Evolutionary conservation across 495 filamentous ascomycete species (phyloP), one percentile per base, ranked within the genome.

Genomic region (Aspergillus sclerotiicarbonarius): DNA sequence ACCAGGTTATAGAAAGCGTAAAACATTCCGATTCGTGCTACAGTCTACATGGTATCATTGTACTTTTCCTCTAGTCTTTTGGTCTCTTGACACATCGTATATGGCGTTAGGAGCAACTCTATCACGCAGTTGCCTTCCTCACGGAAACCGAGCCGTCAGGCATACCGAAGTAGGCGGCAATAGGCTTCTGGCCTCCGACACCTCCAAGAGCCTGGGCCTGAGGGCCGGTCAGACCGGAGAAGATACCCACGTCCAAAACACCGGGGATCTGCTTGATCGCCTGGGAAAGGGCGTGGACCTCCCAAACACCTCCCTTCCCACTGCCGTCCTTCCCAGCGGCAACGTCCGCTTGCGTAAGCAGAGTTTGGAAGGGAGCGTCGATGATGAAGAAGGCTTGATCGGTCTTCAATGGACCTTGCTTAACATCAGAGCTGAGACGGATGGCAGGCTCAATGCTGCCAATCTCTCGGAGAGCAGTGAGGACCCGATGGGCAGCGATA

Each of bases 81-180:
- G 15, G n/a, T 46, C 49, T 41, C 29, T 21, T 7, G 15, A 35
- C 37, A 53, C 16, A 18, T 35, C 41, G 20, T 44, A 55, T 41
- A 54, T 48, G 45, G 18, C 31, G 47, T 21, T 19, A 47, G 1
- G 41, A 30, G 25, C 37, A 45, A 18, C 16, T 30, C 1, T 50
- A 21, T 65, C 53, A 72, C 32, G 67, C 57, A 54, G 61, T 62
- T 10, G 78, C 78, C 51, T 70, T 73, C 56, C 81, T 71, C 18
- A 82, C 75, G 19, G 81, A 74, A 48, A 90, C 86, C 25, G 79
- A 77, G 13, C 91, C 91, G 69, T 93, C 85, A 53, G 87, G 83
- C 87, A 91, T 90, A 15, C 94, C 94, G 71, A 98, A 98, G 74
- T 97, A 98, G 31, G 90, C 92, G 41, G 91, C 90, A 20, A 96